phyloP scores from a whole-genome alignment of 352 stramenopile genomes.

The Phytophthora ohioensis region DNA sequence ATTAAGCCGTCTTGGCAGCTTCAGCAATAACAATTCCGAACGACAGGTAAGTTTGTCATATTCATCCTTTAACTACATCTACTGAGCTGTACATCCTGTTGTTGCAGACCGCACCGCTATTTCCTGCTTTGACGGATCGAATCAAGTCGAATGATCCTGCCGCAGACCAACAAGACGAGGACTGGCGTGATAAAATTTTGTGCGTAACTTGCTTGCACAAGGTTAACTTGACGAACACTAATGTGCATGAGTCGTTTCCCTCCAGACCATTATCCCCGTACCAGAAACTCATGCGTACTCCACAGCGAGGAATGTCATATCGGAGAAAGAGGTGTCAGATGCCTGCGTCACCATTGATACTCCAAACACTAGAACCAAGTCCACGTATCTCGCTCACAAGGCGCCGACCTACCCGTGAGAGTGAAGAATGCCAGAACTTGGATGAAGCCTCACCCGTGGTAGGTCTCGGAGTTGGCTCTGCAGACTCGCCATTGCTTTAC shows the following conservation, averaged over 20 bases:
- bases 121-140: not conserved
- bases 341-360: conserved; percentile 26
- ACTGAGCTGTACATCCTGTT: not conserved
- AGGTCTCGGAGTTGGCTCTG: conserved; percentile 26
- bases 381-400: conserved; percentile 26
- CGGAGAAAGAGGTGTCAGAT: conserved; percentile 33
- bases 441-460: conserved; percentile 4
- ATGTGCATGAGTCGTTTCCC: not conserved
- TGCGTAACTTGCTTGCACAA: conserved; percentile 23
- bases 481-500: conserved; percentile 48
- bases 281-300: conserved; percentile 33
- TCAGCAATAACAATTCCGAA: conserved; percentile 31
- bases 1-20: conserved; percentile 7
- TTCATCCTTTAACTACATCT: not conserved
- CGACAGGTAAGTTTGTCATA: conserved; percentile 21
- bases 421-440: conserved; percentile 17
- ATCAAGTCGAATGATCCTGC: not conserved
- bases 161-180: conserved; percentile 33
- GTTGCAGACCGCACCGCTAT: not conserved
- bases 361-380: conserved; percentile 38
- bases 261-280: conserved; percentile 43
- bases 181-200: conserved; percentile 57
- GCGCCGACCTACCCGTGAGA: not conserved
- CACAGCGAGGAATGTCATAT: conserved; percentile 28
- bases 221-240: conserved; percentile 1